Evolutionary conservation across 1,139 yeast genomes (phyloP), one percentile per base, ranked within the genome.

Genomic region (Candida gigantensis): DNA sequence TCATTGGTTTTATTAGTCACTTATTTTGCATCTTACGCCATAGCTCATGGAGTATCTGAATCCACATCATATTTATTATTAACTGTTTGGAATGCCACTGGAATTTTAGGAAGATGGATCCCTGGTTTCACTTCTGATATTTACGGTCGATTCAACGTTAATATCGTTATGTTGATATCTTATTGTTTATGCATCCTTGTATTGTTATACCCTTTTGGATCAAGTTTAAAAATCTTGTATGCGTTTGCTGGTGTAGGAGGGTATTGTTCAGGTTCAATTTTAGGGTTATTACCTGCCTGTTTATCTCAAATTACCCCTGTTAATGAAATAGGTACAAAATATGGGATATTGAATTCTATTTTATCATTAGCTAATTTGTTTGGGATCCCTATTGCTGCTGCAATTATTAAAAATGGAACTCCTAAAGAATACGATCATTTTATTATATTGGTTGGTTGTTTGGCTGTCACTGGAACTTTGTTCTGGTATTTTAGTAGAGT

Each of bases 1-100:
- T 69, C 84, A 2, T 58, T 82, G 26, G 65, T 82, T 24, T 62
- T 76, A 27, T 61, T 76, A 6, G 58, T 72, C 30, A 70, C 76
- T 1, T 70, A 68, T 46, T 65, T 60, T 47, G 69, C 74, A 5
- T 60, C 74, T 5, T 70, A 67, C 44, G 72, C 74, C 3, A 60
- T 68, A 23, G 63, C 68, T 5, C 65, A 65, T 32, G 75, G 75
- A 0, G 50, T 59, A 40, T 42, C 52, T 5, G 72, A 68, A 43
- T 56, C 69, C 9, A 50, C 58, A 13, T 60, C 74, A 1, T 65
- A 65, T 41, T 41, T 61, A 16, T 49, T 70, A 19, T 53, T 69
- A 34, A 65, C 74, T 0, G 53, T 68, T 3, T 65, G 65, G 55
- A 69, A 68, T 45, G 68, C 64, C 7, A 50, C 62, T 2, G 76